phyloP scores from a whole-genome alignment of 2,329 filamentous ascomycete species.

The Purpureocillium takamizusanense region DNA sequence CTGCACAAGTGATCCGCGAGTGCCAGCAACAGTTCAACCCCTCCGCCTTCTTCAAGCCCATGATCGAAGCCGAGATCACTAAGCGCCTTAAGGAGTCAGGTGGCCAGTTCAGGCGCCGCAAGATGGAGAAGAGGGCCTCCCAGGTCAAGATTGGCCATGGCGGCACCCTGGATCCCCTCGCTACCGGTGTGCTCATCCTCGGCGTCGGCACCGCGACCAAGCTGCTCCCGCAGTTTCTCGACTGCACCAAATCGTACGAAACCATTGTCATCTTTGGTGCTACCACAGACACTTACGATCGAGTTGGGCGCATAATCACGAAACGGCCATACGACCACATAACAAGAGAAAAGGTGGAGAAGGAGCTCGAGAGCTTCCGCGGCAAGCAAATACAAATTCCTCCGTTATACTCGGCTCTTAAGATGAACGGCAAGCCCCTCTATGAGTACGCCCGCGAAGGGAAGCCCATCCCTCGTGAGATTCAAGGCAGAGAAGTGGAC shows the following conservation, averaged over 20 bases:
- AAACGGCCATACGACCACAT: conserved; percentile 71
- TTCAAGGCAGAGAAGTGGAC: conserved; percentile 70
- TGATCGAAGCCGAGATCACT: conserved; percentile 55
- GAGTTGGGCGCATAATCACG: conserved; percentile 72
- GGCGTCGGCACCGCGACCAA: conserved; percentile 88
- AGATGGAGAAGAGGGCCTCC: conserved; percentile 45
- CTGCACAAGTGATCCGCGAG: conserved; percentile 83
- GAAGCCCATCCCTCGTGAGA: conserved; percentile 74
- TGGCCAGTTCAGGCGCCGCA: conserved; percentile 50
- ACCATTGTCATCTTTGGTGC: conserved; percentile 82
- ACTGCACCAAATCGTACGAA: conserved; percentile 91
- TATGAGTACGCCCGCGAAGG: conserved; percentile 95
- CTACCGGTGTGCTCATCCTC: conserved; percentile 84
- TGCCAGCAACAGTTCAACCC: conserved; percentile 77
- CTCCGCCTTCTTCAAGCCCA: conserved; percentile 69
- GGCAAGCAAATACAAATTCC: conserved; percentile 85
- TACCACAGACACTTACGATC: conserved; percentile 87
- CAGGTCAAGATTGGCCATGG: conserved; percentile 94
- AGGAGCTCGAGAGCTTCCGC: conserved; percentile 64
- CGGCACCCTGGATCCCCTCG: conserved; percentile 88
- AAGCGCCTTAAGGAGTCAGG: conserved; percentile 47
- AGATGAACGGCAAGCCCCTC: conserved; percentile 85
- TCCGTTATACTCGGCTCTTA: conserved; percentile 85
- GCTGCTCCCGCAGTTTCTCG: conserved; percentile 64
- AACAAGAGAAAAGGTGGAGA: conserved; percentile 68